Base-by-base conservation (phyloP, 2,329 filamentous ascomycete genomes). In the Talaromyces sp. region DNA sequence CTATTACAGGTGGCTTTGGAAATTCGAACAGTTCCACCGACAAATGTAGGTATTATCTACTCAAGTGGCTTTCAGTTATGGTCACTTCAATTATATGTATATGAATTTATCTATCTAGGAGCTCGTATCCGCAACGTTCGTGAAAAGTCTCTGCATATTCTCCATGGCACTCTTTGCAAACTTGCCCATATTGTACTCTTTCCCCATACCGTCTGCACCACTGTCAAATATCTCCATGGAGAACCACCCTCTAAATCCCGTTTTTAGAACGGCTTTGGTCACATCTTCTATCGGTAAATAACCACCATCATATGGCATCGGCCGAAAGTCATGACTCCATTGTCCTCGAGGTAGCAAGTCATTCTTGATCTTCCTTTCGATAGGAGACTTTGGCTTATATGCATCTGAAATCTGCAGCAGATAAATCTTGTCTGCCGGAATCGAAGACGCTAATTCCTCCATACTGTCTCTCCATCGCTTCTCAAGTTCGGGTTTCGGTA, bases 331-430 rank as follows among this genome's bases (percentile, higher is more conserved):
- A 75, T 90, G 87, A 70, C 89, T 92, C 91, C 91, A 93, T 36
- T 84, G 79, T 0, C 84, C 88, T 38, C 88, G 80, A 0, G 90
- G 87, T 34, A 87, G 76, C 51, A 88, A 70, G 0, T 87, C 88
- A 5, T 79, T 76, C 27, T 84, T 78, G 38, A 85, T 81, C 53
- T 84, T 75, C 3, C 81, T 77, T 25, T 81, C 75, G 5, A 93
- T 72, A 0, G 89, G 87, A 3, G 81, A 77, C 0, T 81, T 78
- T 43, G 87, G 83, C 69, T 83, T 86, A 73, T 92, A 93, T 0
- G 88, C 91, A 73, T 94, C 91, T 2, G 86, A 89, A 62, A 93
- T 88, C 73, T 93, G 91, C 2, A 93, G 74, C 0, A 93, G 78
- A 72, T 86, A 93, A 45, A 93, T 91, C 79, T 90, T 92, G 1